These are phyloP conservation scores for Chaetomium olivaceum DNA, from an alignment of 2,329 filamentous ascomycete genomes.

Conservation along the genomic window DNA sequence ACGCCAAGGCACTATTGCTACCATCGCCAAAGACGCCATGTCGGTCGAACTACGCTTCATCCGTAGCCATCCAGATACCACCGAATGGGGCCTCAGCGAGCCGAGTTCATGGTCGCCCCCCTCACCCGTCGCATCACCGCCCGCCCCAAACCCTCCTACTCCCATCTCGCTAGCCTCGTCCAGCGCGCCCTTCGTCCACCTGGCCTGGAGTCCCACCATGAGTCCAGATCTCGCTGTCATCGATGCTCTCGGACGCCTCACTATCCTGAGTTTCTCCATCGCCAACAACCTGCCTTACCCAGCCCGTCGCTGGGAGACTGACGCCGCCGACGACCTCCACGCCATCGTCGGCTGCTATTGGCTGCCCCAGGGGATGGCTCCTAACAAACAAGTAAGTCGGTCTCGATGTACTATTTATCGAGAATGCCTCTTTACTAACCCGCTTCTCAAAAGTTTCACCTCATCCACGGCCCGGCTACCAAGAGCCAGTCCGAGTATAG, in stretches of 20 bases:
- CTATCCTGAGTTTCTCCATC: constrained; percentile 70
- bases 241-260: constrained; percentile 75
- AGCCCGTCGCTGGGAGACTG: constrained; percentile 63
- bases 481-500: constrained; percentile 64
- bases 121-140: constrained; percentile 60
- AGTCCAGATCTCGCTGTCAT: constrained; percentile 80
- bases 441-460: constrained; percentile 43
- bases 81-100: constrained; percentile 74
- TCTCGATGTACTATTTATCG: not conserved
- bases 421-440: not conserved
- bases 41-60: constrained; percentile 73
- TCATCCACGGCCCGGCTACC: constrained; percentile 62
- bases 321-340: constrained; percentile 71
- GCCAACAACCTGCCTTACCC: constrained; percentile 71
- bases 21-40: constrained; percentile 70
- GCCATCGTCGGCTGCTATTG: constrained; percentile 83
- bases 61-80: constrained; percentile 66
- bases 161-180: constrained; percentile 62
- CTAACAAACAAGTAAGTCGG: constrained; percentile 44
- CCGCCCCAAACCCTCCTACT: constrained; percentile 31
- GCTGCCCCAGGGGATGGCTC: constrained; percentile 61
- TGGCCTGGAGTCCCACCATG: constrained; percentile 74
- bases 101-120: constrained; percentile 65
- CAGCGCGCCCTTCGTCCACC: constrained; percentile 70
- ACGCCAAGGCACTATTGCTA: constrained; percentile 80